Conservation (phyloP, 108 stramenopile species). For the Fragilaria radians region DNA sequence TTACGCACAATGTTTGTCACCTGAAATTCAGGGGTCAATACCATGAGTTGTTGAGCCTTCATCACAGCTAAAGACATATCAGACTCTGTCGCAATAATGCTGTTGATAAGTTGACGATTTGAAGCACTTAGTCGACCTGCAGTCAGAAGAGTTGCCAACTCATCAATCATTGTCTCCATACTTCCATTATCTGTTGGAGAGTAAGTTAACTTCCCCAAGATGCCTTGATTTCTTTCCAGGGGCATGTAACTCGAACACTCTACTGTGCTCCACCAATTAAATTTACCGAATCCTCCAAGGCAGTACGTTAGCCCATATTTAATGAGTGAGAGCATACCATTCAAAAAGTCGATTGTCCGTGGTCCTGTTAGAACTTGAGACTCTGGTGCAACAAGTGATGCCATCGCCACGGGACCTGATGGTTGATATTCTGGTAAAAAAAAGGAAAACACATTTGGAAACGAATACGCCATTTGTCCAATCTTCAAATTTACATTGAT, state of each 20-base stretch:
- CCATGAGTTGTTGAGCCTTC: no score
- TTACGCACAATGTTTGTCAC: no score
- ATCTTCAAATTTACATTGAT: conserved; percentile 24
- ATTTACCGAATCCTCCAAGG: conserved; percentile 32
- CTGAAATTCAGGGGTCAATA: no score
- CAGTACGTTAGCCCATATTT: conserved; percentile 46
- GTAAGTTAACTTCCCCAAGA: neutral
- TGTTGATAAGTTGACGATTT: conserved; percentile 13
- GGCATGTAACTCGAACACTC: no score
- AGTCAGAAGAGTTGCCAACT: conserved; percentile 15
- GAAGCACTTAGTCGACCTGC: conserved; percentile 3
- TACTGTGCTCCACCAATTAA: no score
- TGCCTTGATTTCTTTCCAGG: no score
- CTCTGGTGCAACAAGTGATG: conserved; percentile 41
- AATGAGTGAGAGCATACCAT: conserved; percentile 40
- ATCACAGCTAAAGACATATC: neutral
- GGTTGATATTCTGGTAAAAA: conserved; percentile 49
- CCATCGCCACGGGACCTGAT: conserved; percentile 21
- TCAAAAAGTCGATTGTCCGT: conserved; percentile 22
- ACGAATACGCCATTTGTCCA: conserved; percentile 32
- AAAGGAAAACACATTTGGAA: conserved; percentile 53
- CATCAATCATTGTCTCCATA: conserved; percentile 3
- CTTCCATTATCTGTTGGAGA: neutral
- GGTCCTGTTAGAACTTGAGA: conserved; percentile 26
- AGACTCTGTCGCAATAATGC: neutral